Conservation (phyloP, 257 asterid genomes). For the Datura wrightii region DNA sequence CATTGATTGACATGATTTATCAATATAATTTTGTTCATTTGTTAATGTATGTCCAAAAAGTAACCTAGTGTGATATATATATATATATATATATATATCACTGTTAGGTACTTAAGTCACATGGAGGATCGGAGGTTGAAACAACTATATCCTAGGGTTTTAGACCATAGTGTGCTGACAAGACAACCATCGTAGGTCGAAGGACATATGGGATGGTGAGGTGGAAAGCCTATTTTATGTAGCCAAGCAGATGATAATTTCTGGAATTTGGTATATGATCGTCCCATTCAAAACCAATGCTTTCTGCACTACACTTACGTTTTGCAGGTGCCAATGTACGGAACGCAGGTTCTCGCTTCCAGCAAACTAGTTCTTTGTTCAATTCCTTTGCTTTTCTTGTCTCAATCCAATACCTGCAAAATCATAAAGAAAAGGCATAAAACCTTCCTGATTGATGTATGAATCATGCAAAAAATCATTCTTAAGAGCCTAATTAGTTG, state of each 20-base stretch:
- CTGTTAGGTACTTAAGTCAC: neutral
- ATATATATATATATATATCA: neutral
- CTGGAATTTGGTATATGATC: constrained; percentile 64
- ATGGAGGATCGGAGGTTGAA: neutral
- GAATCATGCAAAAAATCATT: no score
- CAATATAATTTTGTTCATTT: neutral
- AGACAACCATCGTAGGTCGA: constrained; percentile 78
- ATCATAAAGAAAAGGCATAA: no score
- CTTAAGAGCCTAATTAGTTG: no score
- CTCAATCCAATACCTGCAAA: no score
- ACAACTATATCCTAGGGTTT: constrained; percentile 73
- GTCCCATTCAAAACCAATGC: no score
- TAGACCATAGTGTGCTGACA: constrained; percentile 69
- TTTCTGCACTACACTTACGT: no score
- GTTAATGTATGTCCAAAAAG: neutral
- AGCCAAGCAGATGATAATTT: constrained; percentile 84
- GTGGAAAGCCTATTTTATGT: constrained; percentile 78
- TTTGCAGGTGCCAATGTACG: no score
- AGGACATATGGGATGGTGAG: constrained; percentile 76
- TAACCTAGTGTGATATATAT: neutral
- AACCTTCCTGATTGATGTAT: no score
- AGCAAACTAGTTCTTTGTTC: no score
- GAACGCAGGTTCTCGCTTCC: no score
- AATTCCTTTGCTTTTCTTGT: no score
- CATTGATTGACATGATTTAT: neutral